phyloP scores from a whole-genome alignment of 495 filamentous ascomycete genomes.

The Aspergillus cristatus region DNA sequence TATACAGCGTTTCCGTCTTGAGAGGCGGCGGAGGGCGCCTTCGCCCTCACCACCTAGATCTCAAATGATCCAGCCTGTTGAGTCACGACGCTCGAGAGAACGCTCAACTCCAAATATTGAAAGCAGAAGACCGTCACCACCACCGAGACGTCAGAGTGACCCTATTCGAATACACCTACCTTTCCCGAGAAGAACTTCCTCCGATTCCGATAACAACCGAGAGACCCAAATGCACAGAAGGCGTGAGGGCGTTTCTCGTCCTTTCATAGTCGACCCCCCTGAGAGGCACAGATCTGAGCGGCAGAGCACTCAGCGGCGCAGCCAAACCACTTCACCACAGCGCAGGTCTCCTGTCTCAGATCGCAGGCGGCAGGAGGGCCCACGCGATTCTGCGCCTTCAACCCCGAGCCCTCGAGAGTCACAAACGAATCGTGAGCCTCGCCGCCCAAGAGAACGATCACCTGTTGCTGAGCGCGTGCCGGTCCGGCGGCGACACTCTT shows the following conservation, averaged over 20 bases:
- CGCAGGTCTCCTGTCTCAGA: conserved; percentile 1
- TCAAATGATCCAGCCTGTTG: conserved; percentile 6
- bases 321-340: conserved; percentile 2
- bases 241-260: conserved; percentile 6
- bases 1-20: conserved; percentile 3
- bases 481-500: conserved; percentile 3
- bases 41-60: conserved; percentile 2
- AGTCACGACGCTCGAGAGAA: conserved; percentile 2
- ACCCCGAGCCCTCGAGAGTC: neutral
- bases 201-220: neutral
- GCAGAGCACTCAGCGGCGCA: neutral
- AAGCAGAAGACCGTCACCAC: conserved; percentile 4
- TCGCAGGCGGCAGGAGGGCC: neutral
- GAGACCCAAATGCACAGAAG: neutral
- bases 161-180: too few relatives aligned
- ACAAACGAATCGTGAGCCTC: conserved; percentile 1
- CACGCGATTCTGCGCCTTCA: neutral
- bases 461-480: conserved; percentile 14
- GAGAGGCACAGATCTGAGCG: neutral
- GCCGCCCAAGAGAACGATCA: conserved; percentile 14
- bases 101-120: neutral
- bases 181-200: too few relatives aligned
- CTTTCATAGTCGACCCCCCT: conserved; percentile 9
- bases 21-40: neutral
- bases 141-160: too few relatives aligned